Evolutionary conservation across 306 rosid species (phyloP).

Genomic region (Quercus engelmannii): DNA sequence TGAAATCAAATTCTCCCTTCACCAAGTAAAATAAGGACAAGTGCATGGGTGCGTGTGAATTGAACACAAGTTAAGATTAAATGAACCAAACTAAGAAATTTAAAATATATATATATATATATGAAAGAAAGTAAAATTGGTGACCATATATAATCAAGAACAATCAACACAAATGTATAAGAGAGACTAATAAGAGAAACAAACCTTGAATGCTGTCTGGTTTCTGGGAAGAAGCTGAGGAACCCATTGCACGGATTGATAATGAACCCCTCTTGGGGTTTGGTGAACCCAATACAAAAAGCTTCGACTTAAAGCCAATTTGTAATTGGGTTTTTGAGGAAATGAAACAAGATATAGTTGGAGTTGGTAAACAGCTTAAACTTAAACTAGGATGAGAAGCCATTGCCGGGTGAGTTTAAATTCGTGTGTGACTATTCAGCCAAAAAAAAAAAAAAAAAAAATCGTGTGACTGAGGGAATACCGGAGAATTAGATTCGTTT

Average conservation of each 20-base stretch:
- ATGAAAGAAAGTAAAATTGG: background rate
- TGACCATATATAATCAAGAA: background rate
- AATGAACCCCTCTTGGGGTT: slow-evolving; percentile 37
- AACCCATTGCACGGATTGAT: slow-evolving; percentile 67
- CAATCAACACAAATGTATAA: background rate
- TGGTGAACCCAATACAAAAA: slow-evolving; percentile 14
- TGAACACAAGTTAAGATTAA: background rate
- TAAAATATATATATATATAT: background rate
- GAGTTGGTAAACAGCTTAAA: slow-evolving; percentile 14
- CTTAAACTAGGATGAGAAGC: slow-evolving; percentile 36
- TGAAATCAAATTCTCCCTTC: background rate
- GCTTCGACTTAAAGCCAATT: slow-evolving; percentile 27
- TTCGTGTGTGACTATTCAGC: too few species aligned
- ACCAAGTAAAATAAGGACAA: background rate
- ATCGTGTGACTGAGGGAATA: too few species aligned
- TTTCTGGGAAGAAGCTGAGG: slow-evolving; percentile 66
- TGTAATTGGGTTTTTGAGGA: slow-evolving; percentile 31
- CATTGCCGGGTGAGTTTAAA: slow-evolving; percentile 25
- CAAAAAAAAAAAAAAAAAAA: too few species aligned
- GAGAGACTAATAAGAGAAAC: slow-evolving; percentile 5
- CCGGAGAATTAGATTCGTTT: too few species aligned
- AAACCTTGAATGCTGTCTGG: slow-evolving; percentile 55
- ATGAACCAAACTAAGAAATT: background rate
- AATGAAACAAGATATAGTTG: slow-evolving; percentile 22
- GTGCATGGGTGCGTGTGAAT: background rate